phyloP scores from a whole-genome alignment of 202 grass and related monocot genomes.

The Hordeum pubiflorum region DNA sequence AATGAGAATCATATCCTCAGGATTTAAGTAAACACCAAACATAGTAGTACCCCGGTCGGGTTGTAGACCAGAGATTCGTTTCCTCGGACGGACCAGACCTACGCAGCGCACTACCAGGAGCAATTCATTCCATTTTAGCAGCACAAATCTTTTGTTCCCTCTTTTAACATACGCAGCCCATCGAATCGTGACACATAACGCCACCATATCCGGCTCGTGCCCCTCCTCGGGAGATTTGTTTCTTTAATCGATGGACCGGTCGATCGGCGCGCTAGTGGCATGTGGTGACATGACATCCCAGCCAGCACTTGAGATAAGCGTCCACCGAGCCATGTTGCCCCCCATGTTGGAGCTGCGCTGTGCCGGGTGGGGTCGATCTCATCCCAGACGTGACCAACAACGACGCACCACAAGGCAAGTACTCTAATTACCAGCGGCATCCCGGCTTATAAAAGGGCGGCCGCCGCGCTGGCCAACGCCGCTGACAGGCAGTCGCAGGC shows the following conservation, averaged over 20 bases:
- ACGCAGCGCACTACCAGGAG: not conserved
- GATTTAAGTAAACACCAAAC: not conserved
- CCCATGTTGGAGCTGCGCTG: not conserved
- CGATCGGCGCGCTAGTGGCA: not conserved
- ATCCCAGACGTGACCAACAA: not conserved
- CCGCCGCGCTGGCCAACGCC: conserved; percentile 31
- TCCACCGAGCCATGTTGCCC: not conserved
- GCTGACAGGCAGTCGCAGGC: not conserved
- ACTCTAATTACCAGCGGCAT: not conserved
- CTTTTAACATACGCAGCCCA: not conserved
- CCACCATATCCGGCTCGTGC: not conserved
- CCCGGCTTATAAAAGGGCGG: not conserved
- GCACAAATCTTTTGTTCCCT: not conserved
- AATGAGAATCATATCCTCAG: not conserved
- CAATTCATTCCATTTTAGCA: not conserved
- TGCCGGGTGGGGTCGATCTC: not conserved
- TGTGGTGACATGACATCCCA: not conserved
- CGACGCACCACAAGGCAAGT: too few species aligned
- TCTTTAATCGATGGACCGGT: not conserved
- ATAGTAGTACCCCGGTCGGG: not conserved
- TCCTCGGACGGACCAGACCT: not conserved
- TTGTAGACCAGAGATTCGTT: not conserved
- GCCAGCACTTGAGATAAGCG: not conserved
- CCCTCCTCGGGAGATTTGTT: not conserved
- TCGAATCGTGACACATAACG: not conserved